A percentile compares a stretch with the other conserved stretches of the same genome.
phyloP scores from a whole-genome alignment of 1,284 basidiomycete species.

The Marasmius fiardii region DNA sequence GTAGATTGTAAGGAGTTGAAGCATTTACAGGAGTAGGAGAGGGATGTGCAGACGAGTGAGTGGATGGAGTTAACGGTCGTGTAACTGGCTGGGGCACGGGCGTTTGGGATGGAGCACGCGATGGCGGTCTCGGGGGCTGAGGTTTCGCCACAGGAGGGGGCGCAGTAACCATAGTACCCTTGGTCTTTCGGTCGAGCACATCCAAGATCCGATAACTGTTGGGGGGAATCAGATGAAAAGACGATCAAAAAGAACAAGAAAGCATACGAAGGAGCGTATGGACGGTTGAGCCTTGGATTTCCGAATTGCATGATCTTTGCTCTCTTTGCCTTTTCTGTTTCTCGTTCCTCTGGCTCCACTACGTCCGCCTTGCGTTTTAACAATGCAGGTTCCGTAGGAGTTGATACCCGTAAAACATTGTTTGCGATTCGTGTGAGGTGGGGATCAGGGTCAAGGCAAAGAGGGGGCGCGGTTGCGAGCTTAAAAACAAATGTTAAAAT shows the following conservation, averaged over 20 bases:
- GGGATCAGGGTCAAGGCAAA: constrained; percentile 75
- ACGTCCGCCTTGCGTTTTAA: constrained; percentile 73
- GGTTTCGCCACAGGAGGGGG: constrained; percentile 6
- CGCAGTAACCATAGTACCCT: constrained; percentile 18
- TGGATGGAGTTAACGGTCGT: constrained; percentile 5
- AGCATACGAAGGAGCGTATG: constrained; percentile 44
- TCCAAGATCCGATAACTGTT: constrained; percentile 56
- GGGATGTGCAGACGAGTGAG: constrained; percentile 4
- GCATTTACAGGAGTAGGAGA: constrained; percentile 6
- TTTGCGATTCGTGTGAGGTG: constrained; percentile 72
- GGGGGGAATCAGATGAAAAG: constrained; percentile 2
- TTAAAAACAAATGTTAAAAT: constrained; percentile 26
- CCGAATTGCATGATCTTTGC: constrained; percentile 75
- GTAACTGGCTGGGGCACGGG: constrained; percentile 1
- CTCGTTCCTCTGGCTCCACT: constrained; percentile 67
- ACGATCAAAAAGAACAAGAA: constrained; percentile 4
- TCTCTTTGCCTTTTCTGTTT: constrained; percentile 63
- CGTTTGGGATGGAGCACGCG: constrained; percentile 10
- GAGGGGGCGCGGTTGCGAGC: constrained; percentile 67
- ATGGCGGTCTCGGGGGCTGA: background rate
- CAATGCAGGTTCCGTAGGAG: constrained; percentile 63
- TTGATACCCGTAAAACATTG: constrained; percentile 62
- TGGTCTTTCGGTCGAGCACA: constrained; percentile 31
- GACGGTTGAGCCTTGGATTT: constrained; percentile 54
- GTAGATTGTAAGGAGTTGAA: constrained; percentile 9